Percentiles rank a stretch among this genome's conserved stretches.
phyloP scores from a whole-genome alignment of 805 yeast species.

The Cyberlindnera maritima region DNA sequence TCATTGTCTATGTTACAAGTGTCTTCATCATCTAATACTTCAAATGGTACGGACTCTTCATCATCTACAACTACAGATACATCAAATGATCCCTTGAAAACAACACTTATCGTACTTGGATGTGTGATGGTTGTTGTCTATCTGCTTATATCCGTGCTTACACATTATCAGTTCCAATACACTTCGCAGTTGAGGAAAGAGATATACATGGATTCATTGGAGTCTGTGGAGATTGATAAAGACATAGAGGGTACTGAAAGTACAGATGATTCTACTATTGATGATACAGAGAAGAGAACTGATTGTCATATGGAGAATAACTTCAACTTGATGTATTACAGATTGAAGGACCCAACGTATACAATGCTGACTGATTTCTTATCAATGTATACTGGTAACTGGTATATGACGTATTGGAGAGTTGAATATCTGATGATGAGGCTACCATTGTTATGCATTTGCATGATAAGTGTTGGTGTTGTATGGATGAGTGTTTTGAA shows the following conservation, averaged over 20 bases:
- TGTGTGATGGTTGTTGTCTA: constrained; percentile 5
- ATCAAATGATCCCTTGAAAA: neutral
- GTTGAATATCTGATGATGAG: constrained; percentile 5
- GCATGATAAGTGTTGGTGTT: constrained; percentile 1
- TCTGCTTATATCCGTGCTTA: constrained; percentile 6
- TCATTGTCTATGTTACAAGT: neutral
- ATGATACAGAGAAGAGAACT: neutral
- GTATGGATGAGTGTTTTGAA: neutral
- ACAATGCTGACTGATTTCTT: constrained; percentile 9
- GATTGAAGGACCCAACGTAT: constrained; percentile 1
- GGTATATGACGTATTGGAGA: constrained; percentile 9
- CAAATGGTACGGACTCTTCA: neutral
- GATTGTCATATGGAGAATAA: neutral
- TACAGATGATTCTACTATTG: neutral
- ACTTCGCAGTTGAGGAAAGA: constrained; percentile 7
- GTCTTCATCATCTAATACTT: neutral
- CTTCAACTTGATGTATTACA: constrained; percentile 5
- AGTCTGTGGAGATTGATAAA: neutral
- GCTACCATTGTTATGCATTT: constrained; percentile 3
- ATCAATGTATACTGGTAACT: neutral
- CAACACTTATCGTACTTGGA: constrained; percentile 6
- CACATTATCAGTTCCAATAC: constrained; percentile 12
- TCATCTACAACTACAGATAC: neutral
- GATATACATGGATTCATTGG: neutral
- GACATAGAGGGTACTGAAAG: neutral